These are phyloP conservation scores for Rhizopus stolonifer DNA, from an alignment of 371 early-diverging fungal genomes.

Conservation along the genomic window DNA sequence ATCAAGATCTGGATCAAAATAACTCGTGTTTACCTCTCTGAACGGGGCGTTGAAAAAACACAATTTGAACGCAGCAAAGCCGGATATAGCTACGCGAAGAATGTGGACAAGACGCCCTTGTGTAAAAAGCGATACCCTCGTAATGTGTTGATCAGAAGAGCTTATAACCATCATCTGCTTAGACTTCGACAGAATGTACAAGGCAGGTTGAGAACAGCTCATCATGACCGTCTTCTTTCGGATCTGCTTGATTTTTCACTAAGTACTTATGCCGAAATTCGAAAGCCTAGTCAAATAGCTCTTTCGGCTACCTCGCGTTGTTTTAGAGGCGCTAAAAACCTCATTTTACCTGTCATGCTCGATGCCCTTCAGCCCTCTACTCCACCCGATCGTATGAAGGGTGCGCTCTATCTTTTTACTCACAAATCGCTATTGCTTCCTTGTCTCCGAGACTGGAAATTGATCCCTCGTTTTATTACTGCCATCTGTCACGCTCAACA, in stretches of 20 bases:
- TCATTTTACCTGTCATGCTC: conserved; percentile 59
- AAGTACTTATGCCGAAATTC: conserved; percentile 72
- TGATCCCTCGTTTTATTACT: conserved; percentile 58
- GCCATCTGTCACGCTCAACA: conserved; percentile 71
- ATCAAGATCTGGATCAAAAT: conserved; percentile 69
- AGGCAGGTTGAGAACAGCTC: conserved; percentile 39
- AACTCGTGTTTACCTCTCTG: conserved; percentile 54
- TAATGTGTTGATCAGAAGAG: conserved; percentile 50
- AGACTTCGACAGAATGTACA: conserved; percentile 64
- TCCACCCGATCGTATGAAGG: conserved; percentile 70
- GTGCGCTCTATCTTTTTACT: conserved; percentile 70
- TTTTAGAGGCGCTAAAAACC: conserved; percentile 55
- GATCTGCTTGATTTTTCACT: conserved; percentile 67
- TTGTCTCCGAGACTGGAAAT: conserved; percentile 68
- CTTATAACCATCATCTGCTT: conserved; percentile 55
- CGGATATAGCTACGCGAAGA: conserved; percentile 64
- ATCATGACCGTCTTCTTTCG: conserved; percentile 54
- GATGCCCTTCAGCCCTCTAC: conserved; percentile 52
- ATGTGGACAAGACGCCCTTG: conserved; percentile 42
- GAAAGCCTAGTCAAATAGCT: conserved; percentile 67
- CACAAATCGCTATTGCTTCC: conserved; percentile 51
- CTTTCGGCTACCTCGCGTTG: conserved; percentile 54
- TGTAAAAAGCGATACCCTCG: conserved; percentile 53
- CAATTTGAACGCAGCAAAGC: conserved; percentile 48
- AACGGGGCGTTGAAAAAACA: conserved; percentile 65